Base-by-base conservation (phyloP, 1,284 basidiomycete genomes). In the Golubevia sp. region DNA sequence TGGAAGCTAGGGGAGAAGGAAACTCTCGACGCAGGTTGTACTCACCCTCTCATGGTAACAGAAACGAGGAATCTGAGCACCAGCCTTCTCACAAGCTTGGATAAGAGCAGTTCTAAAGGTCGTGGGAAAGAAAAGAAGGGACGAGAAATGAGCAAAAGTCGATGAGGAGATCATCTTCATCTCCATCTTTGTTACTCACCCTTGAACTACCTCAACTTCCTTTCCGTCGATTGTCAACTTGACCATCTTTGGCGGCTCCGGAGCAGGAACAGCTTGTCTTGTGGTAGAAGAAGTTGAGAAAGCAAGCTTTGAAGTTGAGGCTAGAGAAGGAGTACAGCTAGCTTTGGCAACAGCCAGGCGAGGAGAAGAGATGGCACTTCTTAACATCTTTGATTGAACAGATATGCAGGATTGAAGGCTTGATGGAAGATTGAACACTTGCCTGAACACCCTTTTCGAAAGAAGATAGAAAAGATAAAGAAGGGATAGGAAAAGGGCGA, bases 81-180 rank as follows among this genome's bases (percentile, higher is more conserved):
- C 77, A 44, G 77, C 77, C 55, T 68, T 77, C 72, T 86, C 87
- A 85, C 96, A 98, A 62, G 96, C 96, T 86, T 98, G 96, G 84
- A 98, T 97, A 75, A 99, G 88, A 24, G 95, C 71, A 23, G 80
- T 79, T 3, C 70, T 70, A 62, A 20, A 4, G 25, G 6, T 52
- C 18, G 24, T n/a, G 20, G 15, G 4, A 34, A 18, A 38, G 13
- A 8, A 50, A 34, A 20, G 3, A 53, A 18, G 8, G n/a, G n/a
- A n/a, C n/a, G 30, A 49, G 44, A 20, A 25, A 27, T 15, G 21
- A 57, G 52, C 15, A 13, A 56, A 18, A 38, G 27, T 49, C 21
- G 54, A 18, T 57, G 24, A 57, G 24, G 27, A n/a, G 25, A 25
- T 26, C 52, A 44, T 18, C 18, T 53, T 52, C 52, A 52, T 48